These are phyloP conservation scores for Suillus sp. DNA, from an alignment of 768 basidiomycete genomes.

Conservation along the genomic window DNA sequence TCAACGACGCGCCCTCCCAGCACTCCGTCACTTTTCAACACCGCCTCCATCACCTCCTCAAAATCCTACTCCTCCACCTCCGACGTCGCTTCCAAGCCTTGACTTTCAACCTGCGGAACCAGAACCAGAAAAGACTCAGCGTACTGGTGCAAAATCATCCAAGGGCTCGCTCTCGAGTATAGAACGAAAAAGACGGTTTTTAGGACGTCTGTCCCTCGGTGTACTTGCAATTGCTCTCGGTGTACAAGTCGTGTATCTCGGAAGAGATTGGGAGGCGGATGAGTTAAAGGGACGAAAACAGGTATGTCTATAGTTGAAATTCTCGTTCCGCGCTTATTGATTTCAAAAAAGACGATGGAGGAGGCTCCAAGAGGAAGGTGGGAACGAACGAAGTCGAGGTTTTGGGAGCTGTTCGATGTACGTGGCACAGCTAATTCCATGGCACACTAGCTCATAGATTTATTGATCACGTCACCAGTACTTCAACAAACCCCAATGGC, in stretches of 20 bases:
- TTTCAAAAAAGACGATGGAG: slow-evolving; percentile 49
- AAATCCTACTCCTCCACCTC: slow-evolving; percentile 9
- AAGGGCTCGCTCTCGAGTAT: slow-evolving; percentile 78
- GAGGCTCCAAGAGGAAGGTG: slow-evolving; percentile 62
- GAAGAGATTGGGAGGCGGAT: slow-evolving; percentile 75
- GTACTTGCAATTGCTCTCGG: slow-evolving; percentile 58
- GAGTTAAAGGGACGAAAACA: slow-evolving; percentile 66
- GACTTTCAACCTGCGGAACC: slow-evolving; percentile 64
- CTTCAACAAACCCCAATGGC: slow-evolving; percentile 93
- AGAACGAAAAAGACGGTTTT: slow-evolving; percentile 65
- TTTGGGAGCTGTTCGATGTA: slow-evolving; percentile 70
- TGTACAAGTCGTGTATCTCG: slow-evolving; percentile 63
- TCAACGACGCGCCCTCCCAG: slow-evolving; percentile 22
- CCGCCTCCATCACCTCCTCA: slow-evolving; percentile 22
- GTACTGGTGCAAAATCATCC: slow-evolving; percentile 78
- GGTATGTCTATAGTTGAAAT: slow-evolving; percentile 42
- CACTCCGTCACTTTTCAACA: slow-evolving; percentile 28
- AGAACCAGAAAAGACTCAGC: slow-evolving; percentile 43
- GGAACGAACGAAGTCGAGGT: slow-evolving; percentile 64
- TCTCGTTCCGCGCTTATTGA: slow-evolving; percentile 1
- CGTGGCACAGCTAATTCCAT: slow-evolving; percentile 26
- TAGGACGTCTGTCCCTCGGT: slow-evolving; percentile 56
- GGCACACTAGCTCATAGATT: not conserved
- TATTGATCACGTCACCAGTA: slow-evolving; percentile 46
- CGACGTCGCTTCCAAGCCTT: slow-evolving; percentile 46